Evolutionary conservation across 2,329 filamentous ascomycete genomes (phyloP).

Genomic region (Daldinia sp.): DNA sequence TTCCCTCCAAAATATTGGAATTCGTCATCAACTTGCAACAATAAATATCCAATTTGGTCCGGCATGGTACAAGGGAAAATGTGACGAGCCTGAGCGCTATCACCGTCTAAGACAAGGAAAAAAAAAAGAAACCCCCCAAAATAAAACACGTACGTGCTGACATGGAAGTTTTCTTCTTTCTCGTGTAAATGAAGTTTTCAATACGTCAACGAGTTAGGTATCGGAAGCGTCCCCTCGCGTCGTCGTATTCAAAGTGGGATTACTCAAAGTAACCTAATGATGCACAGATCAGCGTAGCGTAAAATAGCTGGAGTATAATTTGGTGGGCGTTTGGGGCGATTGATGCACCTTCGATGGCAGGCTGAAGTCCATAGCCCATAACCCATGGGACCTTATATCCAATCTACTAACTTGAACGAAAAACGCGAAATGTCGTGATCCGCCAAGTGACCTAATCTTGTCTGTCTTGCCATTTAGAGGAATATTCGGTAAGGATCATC

Average conservation of each 20-base stretch:
- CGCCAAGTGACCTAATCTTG: conserved; percentile 32
- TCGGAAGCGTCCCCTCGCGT: conserved; percentile 5
- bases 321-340: conserved; percentile 5
- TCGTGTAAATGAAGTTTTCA: not conserved
- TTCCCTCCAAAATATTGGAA: not conserved
- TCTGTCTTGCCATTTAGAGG: conserved; percentile 27
- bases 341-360: conserved; percentile 14
- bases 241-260: conserved; percentile 11
- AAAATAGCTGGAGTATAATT: not conserved
- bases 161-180: not conserved
- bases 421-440: conserved; percentile 36
- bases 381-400: conserved; percentile 8
- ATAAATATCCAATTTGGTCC: not conserved
- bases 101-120: too few relatives aligned
- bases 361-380: conserved; percentile 16
- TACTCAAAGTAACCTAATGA: conserved; percentile 21
- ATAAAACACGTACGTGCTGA: not conserved
- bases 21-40: not conserved
- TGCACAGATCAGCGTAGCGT: conserved; percentile 24
- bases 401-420: not conserved
- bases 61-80: not conserved
- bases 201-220: not conserved
- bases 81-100: not conserved
- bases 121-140: not conserved
- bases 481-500: conserved; percentile 35